Evolutionary conservation across 306 rosid genomes (phyloP), one percentile per base, ranked within the genome.

Genomic region (Begonia loranthoides): DNA sequence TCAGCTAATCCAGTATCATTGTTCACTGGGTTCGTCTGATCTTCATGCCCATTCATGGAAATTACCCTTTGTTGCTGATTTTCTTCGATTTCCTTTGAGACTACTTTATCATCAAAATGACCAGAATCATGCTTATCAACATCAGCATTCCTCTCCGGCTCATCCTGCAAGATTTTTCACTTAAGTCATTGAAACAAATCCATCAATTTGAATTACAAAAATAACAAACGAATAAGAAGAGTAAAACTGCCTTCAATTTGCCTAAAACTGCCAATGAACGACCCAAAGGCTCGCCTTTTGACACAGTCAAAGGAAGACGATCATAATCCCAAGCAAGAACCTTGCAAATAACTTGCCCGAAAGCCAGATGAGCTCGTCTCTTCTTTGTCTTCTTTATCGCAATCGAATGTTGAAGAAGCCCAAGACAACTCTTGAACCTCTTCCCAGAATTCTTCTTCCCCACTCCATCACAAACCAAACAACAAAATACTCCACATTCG

Each of bases 251-350:
- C 64, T 46, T 74, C 5, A 38, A 43, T 13, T 61, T 58, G 14
- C 10, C 53, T n/a, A 66, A 17, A 24, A 49, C 34, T 6, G 51
- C 60, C 54, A 73, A 45, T 13, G 74, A 54, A 51, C 68, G 64
- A 60, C 76, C 48, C 3, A 58, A 71, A 22, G 76, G 80, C 13
- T 67, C 70, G 43, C 78, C 87, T 56, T 74, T 82, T 17, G 57
- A 52, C 56, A 79, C 75, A 58, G 73, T 69, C 5, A 60, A 54
- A 2, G 89, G 83, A 65, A 79, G 66, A 47, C 70, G 63, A 60
- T 69, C 69, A 38, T 75, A 22, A 65, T 79, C 87, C 87, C 86
- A 79, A 50, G 89, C 95, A 48, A 87, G 55, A 60, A 82, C 63
- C 63, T 61, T 75, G 51, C 84, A 79, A 56, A 86, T 63, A 52